phyloP scores from a whole-genome alignment of 257 asterid species.

The Rhazya stricta region DNA sequence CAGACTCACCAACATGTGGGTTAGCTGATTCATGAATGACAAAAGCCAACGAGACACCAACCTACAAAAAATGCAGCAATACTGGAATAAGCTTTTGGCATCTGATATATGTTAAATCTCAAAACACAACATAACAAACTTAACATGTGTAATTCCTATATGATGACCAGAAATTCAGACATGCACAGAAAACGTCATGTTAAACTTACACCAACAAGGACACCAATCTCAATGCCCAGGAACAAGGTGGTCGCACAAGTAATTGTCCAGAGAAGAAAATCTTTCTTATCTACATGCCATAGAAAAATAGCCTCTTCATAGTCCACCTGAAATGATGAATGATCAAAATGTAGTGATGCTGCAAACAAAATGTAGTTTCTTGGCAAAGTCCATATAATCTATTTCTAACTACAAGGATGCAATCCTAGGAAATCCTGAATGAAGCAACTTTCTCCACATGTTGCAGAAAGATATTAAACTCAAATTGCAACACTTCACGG shows the following conservation, averaged over 20 bases:
- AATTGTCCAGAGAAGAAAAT: slow-evolving; percentile 85
- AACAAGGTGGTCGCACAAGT: slow-evolving; percentile 77
- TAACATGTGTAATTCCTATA: background rate
- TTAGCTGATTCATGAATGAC: slow-evolving; percentile 99
- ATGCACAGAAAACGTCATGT: background rate
- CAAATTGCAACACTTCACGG: background rate
- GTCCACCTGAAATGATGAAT: slow-evolving; percentile 71
- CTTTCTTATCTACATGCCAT: slow-evolving; percentile 93
- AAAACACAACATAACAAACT: background rate
- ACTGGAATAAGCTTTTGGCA: slow-evolving; percentile 10
- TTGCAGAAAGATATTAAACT: background rate
- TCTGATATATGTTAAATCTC: background rate
- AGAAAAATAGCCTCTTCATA: slow-evolving; percentile 86
- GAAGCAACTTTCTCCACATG: background rate
- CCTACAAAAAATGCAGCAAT: slow-evolving; percentile 47
- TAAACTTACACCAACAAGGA: slow-evolving; percentile 80
- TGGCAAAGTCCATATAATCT: background rate
- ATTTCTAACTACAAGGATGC: background rate
- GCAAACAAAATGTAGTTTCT: slow-evolving; percentile 16
- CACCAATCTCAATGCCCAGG: slow-evolving; percentile 98
- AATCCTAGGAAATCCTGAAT: background rate
- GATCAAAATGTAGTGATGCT: slow-evolving; percentile 13
- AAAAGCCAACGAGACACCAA: slow-evolving; percentile 97
- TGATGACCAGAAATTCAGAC: background rate
- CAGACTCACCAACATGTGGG: slow-evolving; percentile 84